Base-by-base conservation (phyloP, 176 grass and related monocot species). In the Saccharum spontaneum region DNA sequence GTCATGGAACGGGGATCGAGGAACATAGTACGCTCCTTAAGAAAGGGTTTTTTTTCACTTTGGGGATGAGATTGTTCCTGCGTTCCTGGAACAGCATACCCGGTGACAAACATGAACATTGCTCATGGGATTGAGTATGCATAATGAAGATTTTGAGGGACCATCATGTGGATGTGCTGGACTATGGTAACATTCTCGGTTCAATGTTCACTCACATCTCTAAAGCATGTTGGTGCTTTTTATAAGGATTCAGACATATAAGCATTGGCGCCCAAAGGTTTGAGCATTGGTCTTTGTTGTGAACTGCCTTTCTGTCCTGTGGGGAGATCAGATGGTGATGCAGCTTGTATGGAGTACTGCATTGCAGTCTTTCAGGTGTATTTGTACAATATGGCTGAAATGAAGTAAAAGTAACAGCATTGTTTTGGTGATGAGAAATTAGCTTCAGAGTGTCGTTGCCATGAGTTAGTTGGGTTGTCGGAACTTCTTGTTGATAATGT, bases 401-500 rank as follows among this genome's bases (percentile, higher is more conserved):
- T 59, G 78, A 71, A 48, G 60, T 75, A 75, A 44, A 86, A 76
- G 62, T 75, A 63, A 68, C 46, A 76, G 14, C 49, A 15, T 38
- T 77, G 46, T 69, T 50, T 68, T 67, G 28, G 69, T 83, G 79
- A 82, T 59, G 61, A 81, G 9, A 88, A 23, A 23, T 50, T 54
- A 79, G 24, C 8, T 79, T 59, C 75, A 84, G 61, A 74, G 20
- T 40, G 33, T 69, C 7, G 17, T 55, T 84, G 45, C 64, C 59
- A 71, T n/a, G 40, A 43, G 65, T 10, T 71, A 40, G 22, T 78
- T 49, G 41, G 48, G 54, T 37, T 48, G 43, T 86, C 36, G 18
- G 44, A 79, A 62, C 48, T 83, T 79, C 69, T 43, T 54, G 40
- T 57, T 87, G 79, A 37, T 87, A 73, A 78, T 82, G n/a, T 69